phyloP scores from a whole-genome alignment of 805 yeast species.

The Nakazawaea ambrosiae region DNA sequence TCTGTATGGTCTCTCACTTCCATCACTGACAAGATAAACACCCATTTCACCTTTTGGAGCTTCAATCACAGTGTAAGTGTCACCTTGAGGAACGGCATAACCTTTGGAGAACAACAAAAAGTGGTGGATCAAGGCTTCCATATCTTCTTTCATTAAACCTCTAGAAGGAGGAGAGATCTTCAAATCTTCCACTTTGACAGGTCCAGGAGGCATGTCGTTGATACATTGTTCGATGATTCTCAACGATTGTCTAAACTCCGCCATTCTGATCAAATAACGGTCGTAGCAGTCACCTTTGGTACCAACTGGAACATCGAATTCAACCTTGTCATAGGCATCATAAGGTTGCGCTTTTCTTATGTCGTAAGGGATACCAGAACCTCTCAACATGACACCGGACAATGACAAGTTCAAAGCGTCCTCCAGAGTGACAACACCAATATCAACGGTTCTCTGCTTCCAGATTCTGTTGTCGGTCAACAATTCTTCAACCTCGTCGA shows the following conservation, averaged over 20 bases:
- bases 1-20: slow-evolving; percentile 84
- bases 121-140: slow-evolving; percentile 90
- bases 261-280: slow-evolving; percentile 83
- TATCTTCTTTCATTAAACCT: slow-evolving; percentile 78
- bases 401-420: slow-evolving; percentile 78
- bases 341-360: slow-evolving; percentile 82
- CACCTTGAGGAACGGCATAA: slow-evolving; percentile 83
- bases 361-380: slow-evolving; percentile 84
- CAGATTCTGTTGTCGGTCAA: slow-evolving; percentile 87
- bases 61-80: slow-evolving; percentile 85
- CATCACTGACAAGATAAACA: slow-evolving; percentile 82
- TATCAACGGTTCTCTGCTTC: slow-evolving; percentile 79
- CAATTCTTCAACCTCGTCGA: slow-evolving; percentile 86
- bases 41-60: slow-evolving; percentile 97
- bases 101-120: slow-evolving; percentile 85
- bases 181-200: slow-evolving; percentile 85
- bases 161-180: slow-evolving; percentile 82
- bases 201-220: slow-evolving; percentile 89
- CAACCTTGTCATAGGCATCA: slow-evolving; percentile 82
- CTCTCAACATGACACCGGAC: slow-evolving; percentile 87
- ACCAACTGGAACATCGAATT: slow-evolving; percentile 84
- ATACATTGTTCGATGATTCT: slow-evolving; percentile 87
- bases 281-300: slow-evolving; percentile 87
- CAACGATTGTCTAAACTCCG: slow-evolving; percentile 85
- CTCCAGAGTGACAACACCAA: slow-evolving; percentile 78